Percentiles rank a stretch among this genome's conserved stretches.
These are phyloP conservation scores for Dryas octopetala DNA, from an alignment of 306 rosid species.

Conservation along the genomic window DNA sequence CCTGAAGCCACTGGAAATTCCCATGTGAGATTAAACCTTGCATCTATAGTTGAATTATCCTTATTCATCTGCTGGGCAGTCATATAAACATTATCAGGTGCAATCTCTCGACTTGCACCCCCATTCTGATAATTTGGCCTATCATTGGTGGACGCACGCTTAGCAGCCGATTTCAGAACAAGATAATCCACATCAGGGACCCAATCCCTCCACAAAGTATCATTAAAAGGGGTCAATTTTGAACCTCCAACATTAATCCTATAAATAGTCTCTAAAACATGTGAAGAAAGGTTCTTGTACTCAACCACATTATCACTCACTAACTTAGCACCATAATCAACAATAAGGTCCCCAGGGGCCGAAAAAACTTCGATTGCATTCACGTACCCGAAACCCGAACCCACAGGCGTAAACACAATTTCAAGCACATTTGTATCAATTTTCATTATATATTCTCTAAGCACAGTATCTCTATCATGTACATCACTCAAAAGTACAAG, in stretches of 20 bases:
- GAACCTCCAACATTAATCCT: constrained; percentile 87
- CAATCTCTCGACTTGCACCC: constrained; percentile 65
- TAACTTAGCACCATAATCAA: constrained; percentile 65
- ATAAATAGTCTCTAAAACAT: constrained; percentile 68
- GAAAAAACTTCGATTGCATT: constrained; percentile 77
- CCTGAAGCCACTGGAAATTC: constrained; percentile 53
- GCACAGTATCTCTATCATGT: constrained; percentile 31
- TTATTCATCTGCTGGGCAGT: constrained; percentile 86
- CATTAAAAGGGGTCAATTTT: constrained; percentile 80
- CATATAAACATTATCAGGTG: constrained; percentile 86
- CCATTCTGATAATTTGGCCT: constrained; percentile 69
- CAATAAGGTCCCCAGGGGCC: constrained; percentile 69
- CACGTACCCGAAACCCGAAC: constrained; percentile 64
- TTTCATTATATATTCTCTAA: constrained; percentile 63
- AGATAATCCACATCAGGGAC: constrained; percentile 77
- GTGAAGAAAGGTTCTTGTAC: constrained; percentile 55
- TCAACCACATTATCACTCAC: constrained; percentile 48
- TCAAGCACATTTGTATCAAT: constrained; percentile 45
- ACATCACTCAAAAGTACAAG: constrained; percentile 32
- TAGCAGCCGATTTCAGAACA: constrained; percentile 64
- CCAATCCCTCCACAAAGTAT: constrained; percentile 96
- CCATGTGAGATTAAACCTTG: constrained; percentile 82
- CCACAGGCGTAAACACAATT: constrained; percentile 52
- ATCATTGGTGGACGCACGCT: constrained; percentile 49
- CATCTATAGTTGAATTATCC: constrained; percentile 42